A percentile compares a stretch with the other conserved stretches of the same genome.
Evolutionary conservation across 331 rosid species (phyloP).

Genomic region (Pyrus hybrid): DNA sequence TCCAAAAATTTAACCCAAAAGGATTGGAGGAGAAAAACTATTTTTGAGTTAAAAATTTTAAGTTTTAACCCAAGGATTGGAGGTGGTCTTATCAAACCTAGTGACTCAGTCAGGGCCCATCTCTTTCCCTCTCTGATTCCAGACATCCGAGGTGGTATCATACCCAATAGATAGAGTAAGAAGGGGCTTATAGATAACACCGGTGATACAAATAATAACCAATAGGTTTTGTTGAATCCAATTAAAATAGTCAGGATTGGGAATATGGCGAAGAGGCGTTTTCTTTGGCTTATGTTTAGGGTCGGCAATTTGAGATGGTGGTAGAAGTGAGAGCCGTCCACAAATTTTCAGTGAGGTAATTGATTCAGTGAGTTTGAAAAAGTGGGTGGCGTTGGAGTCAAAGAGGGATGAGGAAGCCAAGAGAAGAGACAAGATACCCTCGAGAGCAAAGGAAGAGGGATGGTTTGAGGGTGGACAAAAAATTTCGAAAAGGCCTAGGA

Average conservation of each 20-base stretch:
- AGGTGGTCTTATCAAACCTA: neutral
- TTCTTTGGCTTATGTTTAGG: neutral
- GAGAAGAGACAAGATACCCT: neutral
- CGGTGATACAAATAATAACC: neutral
- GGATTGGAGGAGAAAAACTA: too few relatives aligned
- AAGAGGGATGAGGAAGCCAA: neutral
- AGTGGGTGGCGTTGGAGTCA: neutral
- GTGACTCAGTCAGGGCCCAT: neutral
- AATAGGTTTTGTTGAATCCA: neutral
- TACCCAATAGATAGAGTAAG: neutral
- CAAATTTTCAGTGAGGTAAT: neutral
- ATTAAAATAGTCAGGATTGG: neutral
- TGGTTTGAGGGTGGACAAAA: neutral
- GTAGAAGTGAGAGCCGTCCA: neutral
- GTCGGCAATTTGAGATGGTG: neutral
- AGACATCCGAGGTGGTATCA: neutral
- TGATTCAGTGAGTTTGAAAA: neutral
- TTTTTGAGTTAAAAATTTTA: too few relatives aligned
- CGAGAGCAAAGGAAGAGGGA: neutral
- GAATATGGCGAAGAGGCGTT: neutral
- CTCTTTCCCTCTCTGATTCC: neutral
- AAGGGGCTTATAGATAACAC: neutral
- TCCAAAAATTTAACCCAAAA: too few relatives aligned
- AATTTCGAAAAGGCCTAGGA: neutral
- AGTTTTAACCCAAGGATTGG: too few relatives aligned